Conservation (phyloP, 164 flowering plant genomes). For the Aristolochia californica region DNA sequence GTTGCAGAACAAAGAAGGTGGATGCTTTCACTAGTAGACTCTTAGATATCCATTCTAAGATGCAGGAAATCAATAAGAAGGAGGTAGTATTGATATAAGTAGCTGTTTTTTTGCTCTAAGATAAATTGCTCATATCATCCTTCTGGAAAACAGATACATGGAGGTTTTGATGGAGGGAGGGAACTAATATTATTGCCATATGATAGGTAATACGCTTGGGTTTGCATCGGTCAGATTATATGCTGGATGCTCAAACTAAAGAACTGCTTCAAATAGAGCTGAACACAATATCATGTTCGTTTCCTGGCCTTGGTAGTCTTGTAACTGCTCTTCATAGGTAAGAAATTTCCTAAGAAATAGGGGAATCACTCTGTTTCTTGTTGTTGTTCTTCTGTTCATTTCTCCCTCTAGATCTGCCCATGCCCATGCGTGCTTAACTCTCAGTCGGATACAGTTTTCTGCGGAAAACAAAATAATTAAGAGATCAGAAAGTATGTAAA, state of each 20-base stretch:
- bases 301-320: slow-evolving; percentile 72
- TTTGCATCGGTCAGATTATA: slow-evolving; percentile 95
- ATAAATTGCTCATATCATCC: background rate
- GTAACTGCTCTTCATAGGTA: slow-evolving; percentile 94
- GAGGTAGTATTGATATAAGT: slow-evolving; percentile 37
- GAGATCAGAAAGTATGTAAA: too few species aligned
- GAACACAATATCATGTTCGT: slow-evolving; percentile 92
- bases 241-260: slow-evolving; percentile 95
- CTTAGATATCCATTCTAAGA: slow-evolving; percentile 81
- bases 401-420: too few species aligned
- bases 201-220: slow-evolving; percentile 87
- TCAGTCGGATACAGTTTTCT: too few species aligned
- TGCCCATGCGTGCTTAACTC: too few species aligned
- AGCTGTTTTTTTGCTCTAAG: background rate
- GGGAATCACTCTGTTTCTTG: background rate
- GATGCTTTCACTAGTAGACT: slow-evolving; percentile 80
- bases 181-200: slow-evolving; percentile 2
- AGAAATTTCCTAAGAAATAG: background rate
- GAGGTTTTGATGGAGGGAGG: background rate
- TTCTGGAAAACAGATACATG: background rate
- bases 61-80: slow-evolving; percentile 63
- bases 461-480: background rate
- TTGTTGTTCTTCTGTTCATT: background rate
- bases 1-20: slow-evolving; percentile 76
- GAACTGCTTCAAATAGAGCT: slow-evolving; percentile 88